Evolutionary conservation across 169 alveolate species (phyloP).

Genomic region (Eimeria acervulina): DNA sequence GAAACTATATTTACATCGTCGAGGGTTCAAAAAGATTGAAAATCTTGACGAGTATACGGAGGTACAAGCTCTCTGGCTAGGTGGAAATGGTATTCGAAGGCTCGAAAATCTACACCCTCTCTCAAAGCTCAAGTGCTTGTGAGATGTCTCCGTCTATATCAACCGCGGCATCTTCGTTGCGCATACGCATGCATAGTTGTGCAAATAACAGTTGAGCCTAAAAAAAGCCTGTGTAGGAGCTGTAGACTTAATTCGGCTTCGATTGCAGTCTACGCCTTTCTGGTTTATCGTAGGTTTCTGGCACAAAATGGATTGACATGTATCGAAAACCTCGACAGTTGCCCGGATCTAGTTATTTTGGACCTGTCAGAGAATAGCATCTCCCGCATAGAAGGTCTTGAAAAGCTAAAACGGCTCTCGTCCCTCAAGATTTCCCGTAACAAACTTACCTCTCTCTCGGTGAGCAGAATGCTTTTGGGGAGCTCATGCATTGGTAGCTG

Average conservation of each 20-base stretch:
- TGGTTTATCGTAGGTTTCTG: slow-evolving; percentile 84
- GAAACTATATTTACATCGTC: slow-evolving; percentile 95
- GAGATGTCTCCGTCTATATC: slow-evolving; percentile 47
- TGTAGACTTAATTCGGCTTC: neutral
- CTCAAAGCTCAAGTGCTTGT: slow-evolving; percentile 92
- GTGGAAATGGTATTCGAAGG: slow-evolving; percentile 95
- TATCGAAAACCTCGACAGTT: slow-evolving; percentile 92
- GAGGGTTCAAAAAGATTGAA: slow-evolving; percentile 94
- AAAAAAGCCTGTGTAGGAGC: neutral
- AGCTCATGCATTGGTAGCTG: neutral
- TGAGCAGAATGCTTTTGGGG: neutral
- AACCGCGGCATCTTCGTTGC: neutral
- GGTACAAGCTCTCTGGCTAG: slow-evolving; percentile 94
- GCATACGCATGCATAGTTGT: neutral
- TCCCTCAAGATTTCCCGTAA: slow-evolving; percentile 84
- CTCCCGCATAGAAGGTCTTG: slow-evolving; percentile 85
- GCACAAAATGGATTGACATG: slow-evolving; percentile 94
- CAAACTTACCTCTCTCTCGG: slow-evolving; percentile 88
- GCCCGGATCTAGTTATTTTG: slow-evolving; percentile 90
- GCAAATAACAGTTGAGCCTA: neutral
- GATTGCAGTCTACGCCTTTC: neutral
- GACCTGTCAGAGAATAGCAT: slow-evolving; percentile 95
- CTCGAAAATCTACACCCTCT: slow-evolving; percentile 92
- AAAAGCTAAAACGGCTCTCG: slow-evolving; percentile 49
- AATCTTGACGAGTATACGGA: slow-evolving; percentile 93